Conservation (phyloP, 2,329 filamentous ascomycete genomes). For the Diaporthe helianthi region DNA sequence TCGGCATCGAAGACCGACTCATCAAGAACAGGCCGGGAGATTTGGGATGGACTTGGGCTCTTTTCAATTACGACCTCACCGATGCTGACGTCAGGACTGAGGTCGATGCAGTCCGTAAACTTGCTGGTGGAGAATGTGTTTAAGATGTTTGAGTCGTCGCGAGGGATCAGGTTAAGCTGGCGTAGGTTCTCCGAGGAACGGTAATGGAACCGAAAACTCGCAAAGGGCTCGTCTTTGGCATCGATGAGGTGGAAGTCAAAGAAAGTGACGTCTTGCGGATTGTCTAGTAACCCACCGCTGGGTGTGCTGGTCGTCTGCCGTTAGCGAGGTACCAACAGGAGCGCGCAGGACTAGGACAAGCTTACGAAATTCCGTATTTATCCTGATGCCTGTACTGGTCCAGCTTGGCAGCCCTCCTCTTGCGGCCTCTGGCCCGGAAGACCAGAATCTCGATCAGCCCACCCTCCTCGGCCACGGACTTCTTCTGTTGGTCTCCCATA, state of each 20-base stretch:
- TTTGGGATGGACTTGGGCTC: neutral
- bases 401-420: conserved; percentile 50
- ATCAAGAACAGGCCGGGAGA: neutral
- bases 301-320: conserved; percentile 49
- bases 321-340: conserved; percentile 13
- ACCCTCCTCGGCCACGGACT: conserved; percentile 57
- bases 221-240: conserved; percentile 58
- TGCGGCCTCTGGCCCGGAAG: conserved; percentile 59
- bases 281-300: conserved; percentile 60
- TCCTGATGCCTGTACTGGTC: conserved; percentile 55
- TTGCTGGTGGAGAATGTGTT: conserved; percentile 14
- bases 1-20: conserved; percentile 28
- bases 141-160: conserved; percentile 27
- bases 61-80: neutral
- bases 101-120: neutral
- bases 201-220: conserved; percentile 63
- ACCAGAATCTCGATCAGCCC: conserved; percentile 62
- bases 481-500: conserved; percentile 45
- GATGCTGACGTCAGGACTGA: neutral
- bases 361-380: conserved; percentile 61
- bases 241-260: conserved; percentile 62
- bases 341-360: conserved; percentile 29
- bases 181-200: conserved; percentile 58
- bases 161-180: conserved; percentile 55
- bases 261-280: conserved; percentile 56